Evolutionary conservation across 2,329 filamentous ascomycete genomes (phyloP).

Genomic region (Aspergillus persii): DNA sequence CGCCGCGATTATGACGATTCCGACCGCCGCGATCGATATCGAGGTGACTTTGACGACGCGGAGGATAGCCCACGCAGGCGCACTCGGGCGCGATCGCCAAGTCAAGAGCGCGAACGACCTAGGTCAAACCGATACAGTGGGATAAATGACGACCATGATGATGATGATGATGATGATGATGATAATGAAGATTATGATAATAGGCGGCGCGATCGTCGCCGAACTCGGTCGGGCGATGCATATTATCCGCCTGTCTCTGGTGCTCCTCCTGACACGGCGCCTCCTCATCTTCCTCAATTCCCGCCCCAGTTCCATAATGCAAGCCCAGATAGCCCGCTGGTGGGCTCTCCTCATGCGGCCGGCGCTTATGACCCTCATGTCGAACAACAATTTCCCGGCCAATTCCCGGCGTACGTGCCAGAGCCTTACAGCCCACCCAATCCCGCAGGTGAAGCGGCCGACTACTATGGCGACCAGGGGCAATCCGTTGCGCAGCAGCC

Average conservation of each 20-base stretch:
- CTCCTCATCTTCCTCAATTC: constrained; percentile 27
- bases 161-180: constrained; percentile 10
- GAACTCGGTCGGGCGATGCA: constrained; percentile 30
- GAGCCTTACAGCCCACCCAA: constrained; percentile 47
- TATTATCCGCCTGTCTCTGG: constrained; percentile 23
- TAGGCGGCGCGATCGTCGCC: constrained; percentile 25
- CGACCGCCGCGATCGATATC: constrained; percentile 20
- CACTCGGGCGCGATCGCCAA: constrained; percentile 29
- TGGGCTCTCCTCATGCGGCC: constrained; percentile 24
- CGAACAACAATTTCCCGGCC: constrained; percentile 59
- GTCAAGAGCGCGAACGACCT: constrained; percentile 26
- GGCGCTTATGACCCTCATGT: constrained; percentile 48
- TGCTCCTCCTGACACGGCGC: constrained; percentile 19
- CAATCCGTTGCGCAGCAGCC: constrained; percentile 60
- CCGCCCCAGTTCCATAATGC: constrained; percentile 31
- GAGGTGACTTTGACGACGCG: constrained; percentile 17
- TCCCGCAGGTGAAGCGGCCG: constrained; percentile 55
- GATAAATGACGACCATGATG: constrained; percentile 19
- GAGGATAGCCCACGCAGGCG: constrained; percentile 18
- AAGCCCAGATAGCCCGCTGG: constrained; percentile 14
- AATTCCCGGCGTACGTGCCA: constrained; percentile 49
- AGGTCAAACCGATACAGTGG: constrained; percentile 22
- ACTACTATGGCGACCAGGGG: constrained; percentile 63
- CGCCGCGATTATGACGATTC: constrained; percentile 27
- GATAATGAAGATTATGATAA: constrained; percentile 12